Conservation (phyloP, 495 filamentous ascomycete genomes). For the Tuber borchii region DNA sequence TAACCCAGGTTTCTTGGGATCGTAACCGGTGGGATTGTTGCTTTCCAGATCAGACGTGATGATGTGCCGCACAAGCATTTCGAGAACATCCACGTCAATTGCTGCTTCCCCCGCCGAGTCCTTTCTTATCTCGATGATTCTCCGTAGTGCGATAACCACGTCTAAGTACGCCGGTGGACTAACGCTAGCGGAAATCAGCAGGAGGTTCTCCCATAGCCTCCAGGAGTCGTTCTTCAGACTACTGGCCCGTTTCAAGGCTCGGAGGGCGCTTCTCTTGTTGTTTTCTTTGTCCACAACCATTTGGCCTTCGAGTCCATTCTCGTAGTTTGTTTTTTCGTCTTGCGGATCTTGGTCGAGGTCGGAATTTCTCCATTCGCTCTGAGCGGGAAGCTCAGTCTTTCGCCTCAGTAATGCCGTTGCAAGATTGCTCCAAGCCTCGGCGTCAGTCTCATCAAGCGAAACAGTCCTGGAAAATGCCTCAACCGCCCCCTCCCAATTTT, state of each 20-base stretch:
- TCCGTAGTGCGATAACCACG: constrained; percentile 62
- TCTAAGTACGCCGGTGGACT: constrained; percentile 67
- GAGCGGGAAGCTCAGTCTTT: constrained; percentile 29
- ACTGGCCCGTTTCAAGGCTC: constrained; percentile 77
- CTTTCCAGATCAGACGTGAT: constrained; percentile 44
- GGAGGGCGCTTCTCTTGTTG: constrained; percentile 64
- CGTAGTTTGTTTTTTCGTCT: constrained; percentile 42
- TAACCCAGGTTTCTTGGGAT: constrained; percentile 38
- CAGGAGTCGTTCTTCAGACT: constrained; percentile 71
- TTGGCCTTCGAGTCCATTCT: constrained; percentile 22
- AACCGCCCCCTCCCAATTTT: constrained; percentile 71
- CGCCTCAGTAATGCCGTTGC: constrained; percentile 67
- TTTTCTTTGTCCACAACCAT: constrained; percentile 50
- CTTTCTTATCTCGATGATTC: constrained; percentile 68
- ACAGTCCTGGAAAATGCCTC: constrained; percentile 77
- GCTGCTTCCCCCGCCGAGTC: constrained; percentile 63
- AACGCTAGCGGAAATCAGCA: constrained; percentile 73
- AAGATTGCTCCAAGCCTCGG: constrained; percentile 89
- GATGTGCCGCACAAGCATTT: constrained; percentile 63
- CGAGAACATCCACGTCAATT: constrained; percentile 66
- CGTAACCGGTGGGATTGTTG: constrained; percentile 19
- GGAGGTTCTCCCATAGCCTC: constrained; percentile 92
- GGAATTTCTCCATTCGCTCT: constrained; percentile 30
- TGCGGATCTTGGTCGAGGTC: constrained; percentile 45
- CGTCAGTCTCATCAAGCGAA: constrained; percentile 76